These are phyloP conservation scores for Salvia sclarea DNA, from an alignment of 305 asterid genomes.

Conservation along the genomic window DNA sequence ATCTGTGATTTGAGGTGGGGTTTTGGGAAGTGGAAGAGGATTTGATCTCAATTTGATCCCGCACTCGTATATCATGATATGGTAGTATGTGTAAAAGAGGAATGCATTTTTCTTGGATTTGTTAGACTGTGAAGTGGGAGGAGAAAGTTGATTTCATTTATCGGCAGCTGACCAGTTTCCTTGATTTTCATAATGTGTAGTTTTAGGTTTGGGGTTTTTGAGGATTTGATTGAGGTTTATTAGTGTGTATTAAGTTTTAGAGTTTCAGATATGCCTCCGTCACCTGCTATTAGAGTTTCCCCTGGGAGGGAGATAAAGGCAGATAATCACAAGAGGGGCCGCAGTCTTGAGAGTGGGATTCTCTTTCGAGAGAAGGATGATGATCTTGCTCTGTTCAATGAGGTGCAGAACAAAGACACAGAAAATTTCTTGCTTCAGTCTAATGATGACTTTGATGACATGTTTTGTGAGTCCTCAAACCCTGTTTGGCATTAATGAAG, in stretches of 20 bases:
- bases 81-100: conserved; percentile 17
- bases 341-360: conserved; percentile 82
- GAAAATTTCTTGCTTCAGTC: conserved; percentile 88
- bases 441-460: conserved; percentile 74
- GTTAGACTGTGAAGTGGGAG: conserved; percentile 36
- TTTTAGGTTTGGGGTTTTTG: conserved; percentile 35
- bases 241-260: conserved; percentile 28
- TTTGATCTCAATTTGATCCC: conserved; percentile 16
- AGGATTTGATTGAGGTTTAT: conserved; percentile 39
- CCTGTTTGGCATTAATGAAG: conserved; percentile 27
- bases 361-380: conserved; percentile 65
- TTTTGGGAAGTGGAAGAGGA: conserved; percentile 26
- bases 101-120: conserved; percentile 21
- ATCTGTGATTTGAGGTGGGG: conserved; percentile 34
- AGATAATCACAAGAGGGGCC: conserved; percentile 85
- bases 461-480: conserved; percentile 62
- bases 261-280: conserved; percentile 69
- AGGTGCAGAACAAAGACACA: conserved; percentile 81
- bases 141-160: conserved; percentile 25
- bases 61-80: conserved; percentile 17
- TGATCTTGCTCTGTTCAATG: conserved; percentile 91
- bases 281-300: conserved; percentile 76
- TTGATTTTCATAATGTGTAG: conserved; percentile 35
- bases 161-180: conserved; percentile 14
- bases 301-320: conserved; percentile 76